Conservation (phyloP, 2,329 filamentous ascomycete species). For the Alternaria solani region DNA sequence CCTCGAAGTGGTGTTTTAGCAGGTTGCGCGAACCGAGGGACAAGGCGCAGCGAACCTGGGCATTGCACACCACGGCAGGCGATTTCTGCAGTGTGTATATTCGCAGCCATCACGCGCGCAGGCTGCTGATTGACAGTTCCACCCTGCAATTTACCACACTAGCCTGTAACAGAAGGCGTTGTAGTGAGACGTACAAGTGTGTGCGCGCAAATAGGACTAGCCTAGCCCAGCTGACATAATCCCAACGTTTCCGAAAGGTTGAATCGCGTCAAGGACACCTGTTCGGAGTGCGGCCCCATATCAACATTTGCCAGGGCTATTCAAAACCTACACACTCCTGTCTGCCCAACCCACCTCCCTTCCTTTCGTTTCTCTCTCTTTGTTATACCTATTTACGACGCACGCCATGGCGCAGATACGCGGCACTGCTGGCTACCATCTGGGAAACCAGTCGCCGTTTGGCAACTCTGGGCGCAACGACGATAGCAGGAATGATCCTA, state of each 20-base stretch:
- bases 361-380: slow-evolving; percentile 16
- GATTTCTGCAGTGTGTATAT: background rate
- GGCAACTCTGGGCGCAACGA: slow-evolving; percentile 67
- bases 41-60: background rate
- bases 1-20: slow-evolving; percentile 5
- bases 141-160: slow-evolving; percentile 14
- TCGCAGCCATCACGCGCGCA: slow-evolving; percentile 1
- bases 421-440: slow-evolving; percentile 79
- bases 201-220: slow-evolving; percentile 16
- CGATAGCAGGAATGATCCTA: slow-evolving; percentile 70
- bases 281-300: slow-evolving; percentile 34
- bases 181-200: slow-evolving; percentile 10
- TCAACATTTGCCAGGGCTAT: no score
- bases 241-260: slow-evolving; percentile 17
- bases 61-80: background rate
- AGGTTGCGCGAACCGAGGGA: slow-evolving; percentile 10
- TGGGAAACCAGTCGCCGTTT: slow-evolving; percentile 77
- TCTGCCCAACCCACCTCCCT: slow-evolving; percentile 23
- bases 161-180: slow-evolving; percentile 10
- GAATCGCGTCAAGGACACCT: slow-evolving; percentile 22
- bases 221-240: slow-evolving; percentile 28
- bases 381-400: slow-evolving; percentile 12
- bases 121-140: background rate
- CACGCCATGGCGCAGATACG: slow-evolving; percentile 66
- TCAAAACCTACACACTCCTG: slow-evolving; percentile 35